These are phyloP conservation scores for Drechslerella stenobrocha DNA, from an alignment of 2,329 filamentous ascomycete genomes.

Conservation along the genomic window DNA sequence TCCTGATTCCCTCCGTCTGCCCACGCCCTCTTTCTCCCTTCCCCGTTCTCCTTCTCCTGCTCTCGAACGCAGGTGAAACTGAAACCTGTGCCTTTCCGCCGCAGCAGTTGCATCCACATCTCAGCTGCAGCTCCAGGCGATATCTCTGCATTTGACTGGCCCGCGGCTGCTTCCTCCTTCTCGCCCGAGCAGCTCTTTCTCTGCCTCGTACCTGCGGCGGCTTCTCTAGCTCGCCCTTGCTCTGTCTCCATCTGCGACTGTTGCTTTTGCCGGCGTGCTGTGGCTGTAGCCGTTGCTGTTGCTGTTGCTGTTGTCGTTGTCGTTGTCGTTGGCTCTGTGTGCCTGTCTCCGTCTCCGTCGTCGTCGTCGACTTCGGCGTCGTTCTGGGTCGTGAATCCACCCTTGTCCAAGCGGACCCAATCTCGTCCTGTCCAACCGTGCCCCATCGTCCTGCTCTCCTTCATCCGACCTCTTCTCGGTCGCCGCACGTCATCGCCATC, in stretches of 20 bases:
- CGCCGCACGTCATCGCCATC: conserved; percentile 36
- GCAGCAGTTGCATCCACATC: conserved; percentile 10
- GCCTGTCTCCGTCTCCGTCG: too few species aligned
- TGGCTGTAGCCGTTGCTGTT: too few species aligned
- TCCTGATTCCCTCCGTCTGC: conserved; percentile 32
- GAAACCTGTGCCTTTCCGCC: conserved; percentile 40
- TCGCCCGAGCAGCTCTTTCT: conserved; percentile 6
- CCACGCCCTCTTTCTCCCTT: conserved; percentile 33
- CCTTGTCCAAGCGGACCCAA: conserved; percentile 6
- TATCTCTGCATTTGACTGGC: conserved; percentile 8
- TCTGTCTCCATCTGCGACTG: background rate
- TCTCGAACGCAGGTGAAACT: conserved; percentile 48
- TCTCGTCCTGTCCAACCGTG: background rate
- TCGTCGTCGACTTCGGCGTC: background rate
- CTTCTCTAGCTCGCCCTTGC: background rate
- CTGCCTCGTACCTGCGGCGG: conserved; percentile 2
- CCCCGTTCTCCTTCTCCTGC: conserved; percentile 5
- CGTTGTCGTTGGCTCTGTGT: too few species aligned
- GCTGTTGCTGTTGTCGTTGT: too few species aligned
- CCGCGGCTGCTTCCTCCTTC: conserved; percentile 4
- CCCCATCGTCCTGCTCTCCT: background rate
- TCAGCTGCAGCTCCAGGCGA: conserved; percentile 4
- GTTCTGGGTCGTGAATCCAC: background rate
- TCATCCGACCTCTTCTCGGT: background rate
- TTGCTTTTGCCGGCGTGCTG: too few species aligned